Evolutionary conservation across 495 filamentous ascomycete genomes (phyloP).

Genomic region (Bacidia rubella): DNA sequence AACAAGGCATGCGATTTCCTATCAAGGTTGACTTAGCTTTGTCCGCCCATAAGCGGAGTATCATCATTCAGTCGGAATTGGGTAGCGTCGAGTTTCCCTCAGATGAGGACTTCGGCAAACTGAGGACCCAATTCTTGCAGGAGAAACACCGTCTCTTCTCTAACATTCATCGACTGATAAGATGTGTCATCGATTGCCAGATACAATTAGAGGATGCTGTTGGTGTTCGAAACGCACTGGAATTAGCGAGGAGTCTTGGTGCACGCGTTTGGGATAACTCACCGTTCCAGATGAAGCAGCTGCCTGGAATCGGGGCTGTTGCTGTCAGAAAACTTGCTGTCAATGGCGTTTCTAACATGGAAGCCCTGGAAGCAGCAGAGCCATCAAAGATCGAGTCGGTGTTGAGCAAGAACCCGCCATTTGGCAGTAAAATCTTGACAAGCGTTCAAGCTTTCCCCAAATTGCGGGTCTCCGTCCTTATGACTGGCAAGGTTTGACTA

Average conservation of each 20-base stretch:
- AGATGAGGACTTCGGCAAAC: constrained; percentile 45
- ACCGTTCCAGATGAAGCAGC: constrained; percentile 72
- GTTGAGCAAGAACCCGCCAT: constrained; percentile 70
- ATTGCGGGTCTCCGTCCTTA: constrained; percentile 44
- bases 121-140: constrained; percentile 46
- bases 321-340: constrained; percentile 63
- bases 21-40: constrained; percentile 64
- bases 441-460: constrained; percentile 60
- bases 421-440: constrained; percentile 55
- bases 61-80: constrained; percentile 73
- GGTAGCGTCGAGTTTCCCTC: constrained; percentile 59
- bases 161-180: constrained; percentile 57
- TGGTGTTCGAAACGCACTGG: constrained; percentile 54
- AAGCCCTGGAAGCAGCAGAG: constrained; percentile 54
- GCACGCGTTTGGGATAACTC: constrained; percentile 81
- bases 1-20: constrained; percentile 56
- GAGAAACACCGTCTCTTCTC: constrained; percentile 66
- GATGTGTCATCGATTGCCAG: constrained; percentile 80
- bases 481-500: constrained; percentile 34
- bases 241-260: constrained; percentile 62
- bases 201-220: constrained; percentile 52
- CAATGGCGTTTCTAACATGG: constrained; percentile 56
- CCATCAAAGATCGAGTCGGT: constrained; percentile 60
- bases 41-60: constrained; percentile 70
- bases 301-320: constrained; percentile 68